Conservation (phyloP, 495 filamentous ascomycete genomes). For the Daldinia vernicosa region DNA sequence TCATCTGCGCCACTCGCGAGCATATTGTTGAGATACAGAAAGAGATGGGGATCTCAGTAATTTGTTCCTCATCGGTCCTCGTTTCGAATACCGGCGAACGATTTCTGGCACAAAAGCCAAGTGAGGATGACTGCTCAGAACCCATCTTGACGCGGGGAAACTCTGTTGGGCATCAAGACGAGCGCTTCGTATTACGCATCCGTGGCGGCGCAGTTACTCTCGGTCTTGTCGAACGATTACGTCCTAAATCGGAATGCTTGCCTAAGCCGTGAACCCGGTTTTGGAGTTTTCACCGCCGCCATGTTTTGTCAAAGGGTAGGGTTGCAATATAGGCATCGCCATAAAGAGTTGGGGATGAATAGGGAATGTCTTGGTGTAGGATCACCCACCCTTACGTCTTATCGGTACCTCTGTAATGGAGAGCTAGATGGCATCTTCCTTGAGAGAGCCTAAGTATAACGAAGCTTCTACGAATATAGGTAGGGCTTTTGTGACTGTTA, state of each 20-base stretch:
- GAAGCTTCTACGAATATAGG: neutral
- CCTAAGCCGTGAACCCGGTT: conserved; percentile 16
- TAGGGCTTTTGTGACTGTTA: neutral
- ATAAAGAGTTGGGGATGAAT: conserved; percentile 3
- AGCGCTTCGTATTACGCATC: neutral
- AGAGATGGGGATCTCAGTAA: conserved; percentile 1
- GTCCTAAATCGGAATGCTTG: conserved; percentile 6
- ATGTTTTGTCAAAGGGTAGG: conserved; percentile 9
- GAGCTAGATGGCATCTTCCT: neutral
- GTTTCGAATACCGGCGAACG: neutral
- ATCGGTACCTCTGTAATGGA: neutral
- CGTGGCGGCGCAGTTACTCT: neutral
- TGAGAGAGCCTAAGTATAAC: neutral
- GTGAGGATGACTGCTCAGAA: neutral
- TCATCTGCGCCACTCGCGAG: conserved; percentile 15
- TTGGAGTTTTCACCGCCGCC: neutral
- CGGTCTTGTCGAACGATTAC: neutral
- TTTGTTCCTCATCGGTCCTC: neutral
- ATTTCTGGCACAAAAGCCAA: neutral
- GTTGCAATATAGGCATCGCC: conserved; percentile 1
- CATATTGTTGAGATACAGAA: neutral
- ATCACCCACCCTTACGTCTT: neutral
- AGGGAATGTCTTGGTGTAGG: conserved; percentile 4
- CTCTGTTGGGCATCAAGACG: conserved; percentile 1
- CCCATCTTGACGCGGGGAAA: neutral